phyloP scores from a whole-genome alignment of 768 basidiomycete species.

The Gyrodon lividus region DNA sequence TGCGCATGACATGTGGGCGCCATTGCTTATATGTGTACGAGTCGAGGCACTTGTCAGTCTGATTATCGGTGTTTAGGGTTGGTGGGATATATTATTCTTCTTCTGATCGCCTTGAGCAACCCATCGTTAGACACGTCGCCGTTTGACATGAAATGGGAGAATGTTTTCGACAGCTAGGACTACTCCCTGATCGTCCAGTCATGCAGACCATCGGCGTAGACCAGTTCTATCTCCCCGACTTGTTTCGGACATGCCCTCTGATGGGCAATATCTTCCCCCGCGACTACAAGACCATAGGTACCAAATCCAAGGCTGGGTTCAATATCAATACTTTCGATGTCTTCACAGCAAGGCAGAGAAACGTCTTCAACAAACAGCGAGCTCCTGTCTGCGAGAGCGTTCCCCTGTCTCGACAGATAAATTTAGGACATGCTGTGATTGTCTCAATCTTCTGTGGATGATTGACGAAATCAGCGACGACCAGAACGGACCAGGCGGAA shows the following conservation, averaged over 20 bases:
- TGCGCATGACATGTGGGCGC: too few relatives aligned
- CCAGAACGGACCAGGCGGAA: slow-evolving; percentile 53
- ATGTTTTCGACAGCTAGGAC: not conserved
- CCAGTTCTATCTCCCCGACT: slow-evolving; percentile 53
- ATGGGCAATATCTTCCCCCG: slow-evolving; percentile 50
- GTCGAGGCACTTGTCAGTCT: too few relatives aligned
- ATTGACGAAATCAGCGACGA: slow-evolving; percentile 72
- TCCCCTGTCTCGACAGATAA: slow-evolving; percentile 56
- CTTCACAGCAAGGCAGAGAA: too few relatives aligned
- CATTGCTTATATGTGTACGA: too few relatives aligned
- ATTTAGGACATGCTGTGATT: slow-evolving; percentile 63
- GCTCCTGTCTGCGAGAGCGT: slow-evolving; percentile 60
- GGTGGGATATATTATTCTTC: not conserved
- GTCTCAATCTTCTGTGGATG: slow-evolving; percentile 61
- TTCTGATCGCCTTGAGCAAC: too few relatives aligned
- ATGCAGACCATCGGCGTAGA: not conserved
- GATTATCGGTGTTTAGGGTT: too few relatives aligned
- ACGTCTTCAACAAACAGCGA: too few relatives aligned
- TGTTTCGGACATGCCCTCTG: slow-evolving; percentile 43
- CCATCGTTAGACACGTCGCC: slow-evolving; percentile 6
- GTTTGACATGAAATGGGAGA: slow-evolving; percentile 9
- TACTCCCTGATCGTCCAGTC: not conserved
- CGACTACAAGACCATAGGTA: slow-evolving; percentile 52
- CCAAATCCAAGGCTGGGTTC: too few relatives aligned
- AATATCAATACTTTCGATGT: too few relatives aligned